Evolutionary conservation across 2,329 filamentous ascomycete species (phyloP).

Genomic region (Calonectria montana): DNA sequence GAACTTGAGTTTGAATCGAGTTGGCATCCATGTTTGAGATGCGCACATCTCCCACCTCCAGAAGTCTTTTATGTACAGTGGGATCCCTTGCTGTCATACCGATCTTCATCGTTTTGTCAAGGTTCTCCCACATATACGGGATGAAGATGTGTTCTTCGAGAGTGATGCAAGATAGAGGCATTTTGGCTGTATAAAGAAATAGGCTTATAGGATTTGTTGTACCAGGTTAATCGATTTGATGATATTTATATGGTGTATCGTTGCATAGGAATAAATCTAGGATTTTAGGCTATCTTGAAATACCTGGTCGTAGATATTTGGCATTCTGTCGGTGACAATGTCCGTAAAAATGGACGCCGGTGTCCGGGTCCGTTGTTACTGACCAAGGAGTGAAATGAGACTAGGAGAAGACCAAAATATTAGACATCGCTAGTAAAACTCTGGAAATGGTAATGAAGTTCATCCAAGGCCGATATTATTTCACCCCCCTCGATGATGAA

Average conservation of each 20-base stretch:
- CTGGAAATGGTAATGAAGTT: neutral
- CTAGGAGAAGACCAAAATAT: neutral
- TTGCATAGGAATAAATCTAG: neutral
- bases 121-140: conserved; percentile 1
- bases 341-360: neutral
- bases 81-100: neutral
- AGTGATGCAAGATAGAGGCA: conserved; percentile 10
- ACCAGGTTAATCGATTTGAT: no score
- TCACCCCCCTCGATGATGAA: no score
- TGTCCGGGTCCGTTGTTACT: neutral
- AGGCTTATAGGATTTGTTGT: no score
- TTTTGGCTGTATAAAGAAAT: neutral
- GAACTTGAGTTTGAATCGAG: conserved; percentile 8
- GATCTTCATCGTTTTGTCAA: neutral
- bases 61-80: neutral
- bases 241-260: no score
- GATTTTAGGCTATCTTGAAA: neutral
- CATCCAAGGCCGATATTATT: no score
- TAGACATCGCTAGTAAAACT: neutral
- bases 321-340: neutral
- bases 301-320: neutral
- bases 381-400: no score
- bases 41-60: neutral
- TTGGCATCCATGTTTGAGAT: conserved; percentile 18
- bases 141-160: conserved; percentile 23